These are phyloP conservation scores for Acanthamoeba lenticulata DNA, from an alignment of 208 protist species.

Conservation along the genomic window DNA sequence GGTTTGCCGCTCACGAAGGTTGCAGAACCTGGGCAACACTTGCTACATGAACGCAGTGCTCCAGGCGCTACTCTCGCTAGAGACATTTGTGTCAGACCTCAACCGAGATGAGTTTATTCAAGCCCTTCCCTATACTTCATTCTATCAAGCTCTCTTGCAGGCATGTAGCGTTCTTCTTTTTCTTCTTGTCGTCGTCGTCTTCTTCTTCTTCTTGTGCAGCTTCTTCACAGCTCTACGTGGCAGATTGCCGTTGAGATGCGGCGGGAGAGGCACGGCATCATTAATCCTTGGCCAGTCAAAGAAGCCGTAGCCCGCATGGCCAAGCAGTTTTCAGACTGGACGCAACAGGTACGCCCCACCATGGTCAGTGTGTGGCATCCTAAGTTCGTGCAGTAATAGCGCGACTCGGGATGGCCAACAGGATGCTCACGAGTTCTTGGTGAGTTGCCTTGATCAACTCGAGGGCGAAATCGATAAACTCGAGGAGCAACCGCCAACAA, in stretches of 20 bases:
- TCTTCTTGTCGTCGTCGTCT: neutral
- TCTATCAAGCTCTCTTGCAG: constrained; percentile 16
- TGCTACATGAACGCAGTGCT: constrained; percentile 88
- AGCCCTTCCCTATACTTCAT: neutral
- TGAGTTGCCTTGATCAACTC: constrained; percentile 7
- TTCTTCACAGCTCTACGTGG: neutral
- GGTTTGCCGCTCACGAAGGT: neutral
- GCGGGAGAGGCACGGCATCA: constrained; percentile 33
- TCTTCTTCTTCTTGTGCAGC: neutral
- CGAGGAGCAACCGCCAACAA: too few relatives aligned
- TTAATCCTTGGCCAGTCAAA: constrained; percentile 20
- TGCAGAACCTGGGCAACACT: constrained; percentile 87
- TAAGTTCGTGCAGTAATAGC: neutral
- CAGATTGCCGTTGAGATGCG: constrained; percentile 5
- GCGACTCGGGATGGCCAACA: neutral
- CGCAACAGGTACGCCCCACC: neutral
- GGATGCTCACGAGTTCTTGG: constrained; percentile 53
- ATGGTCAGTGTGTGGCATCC: too few relatives aligned
- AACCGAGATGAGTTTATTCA: constrained; percentile 20
- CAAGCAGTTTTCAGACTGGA: constrained; percentile 1
- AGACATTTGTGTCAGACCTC: constrained; percentile 30
- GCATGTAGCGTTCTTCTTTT: neutral
- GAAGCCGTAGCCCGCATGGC: constrained; percentile 20
- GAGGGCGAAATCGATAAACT: constrained; percentile 17
- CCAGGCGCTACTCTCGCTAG: constrained; percentile 73